Evolutionary conservation across 139 green algal genomes (phyloP).

Genomic region (Gonium pectorale): DNA sequence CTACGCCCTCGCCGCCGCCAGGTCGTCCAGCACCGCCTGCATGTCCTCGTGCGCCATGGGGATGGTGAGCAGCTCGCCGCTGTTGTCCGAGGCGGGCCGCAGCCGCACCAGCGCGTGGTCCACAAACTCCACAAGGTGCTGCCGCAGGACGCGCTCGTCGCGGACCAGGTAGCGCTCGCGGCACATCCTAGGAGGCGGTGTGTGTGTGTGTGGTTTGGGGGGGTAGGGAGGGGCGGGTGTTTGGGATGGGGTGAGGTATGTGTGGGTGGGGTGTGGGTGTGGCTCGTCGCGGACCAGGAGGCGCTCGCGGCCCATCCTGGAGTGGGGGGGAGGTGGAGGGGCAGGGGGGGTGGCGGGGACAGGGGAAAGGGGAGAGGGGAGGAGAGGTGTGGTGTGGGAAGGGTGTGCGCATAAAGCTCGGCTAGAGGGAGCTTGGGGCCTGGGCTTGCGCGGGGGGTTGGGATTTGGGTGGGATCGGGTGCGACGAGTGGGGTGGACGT

Average conservation of each 20-base stretch:
- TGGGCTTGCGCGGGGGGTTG: too few relatives aligned
- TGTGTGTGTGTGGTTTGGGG: too few relatives aligned
- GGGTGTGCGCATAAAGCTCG: too few relatives aligned
- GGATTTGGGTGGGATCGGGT: too few relatives aligned
- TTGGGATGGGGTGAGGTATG: not conserved
- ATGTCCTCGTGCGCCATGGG: conserved; percentile 64
- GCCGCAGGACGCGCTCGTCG: conserved; percentile 77
- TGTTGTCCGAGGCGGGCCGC: conserved; percentile 8
- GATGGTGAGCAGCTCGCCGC: conserved; percentile 72
- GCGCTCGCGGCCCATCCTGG: too few relatives aligned
- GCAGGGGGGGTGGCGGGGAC: too few relatives aligned
- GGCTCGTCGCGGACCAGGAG: not conserved
- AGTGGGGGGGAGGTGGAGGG: not conserved
- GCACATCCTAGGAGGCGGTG: too few relatives aligned
- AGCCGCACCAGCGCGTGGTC: conserved; percentile 83
- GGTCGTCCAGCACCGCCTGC: conserved; percentile 46
- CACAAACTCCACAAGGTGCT: conserved; percentile 89
- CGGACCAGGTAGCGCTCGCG: conserved; percentile 90
- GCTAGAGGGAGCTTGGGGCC: too few relatives aligned
- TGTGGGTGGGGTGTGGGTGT: not conserved
- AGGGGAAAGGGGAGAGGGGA: too few relatives aligned
- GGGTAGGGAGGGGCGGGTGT: not conserved
- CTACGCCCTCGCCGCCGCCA: conserved; percentile 30
- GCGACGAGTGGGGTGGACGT: too few relatives aligned
- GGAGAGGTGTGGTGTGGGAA: too few relatives aligned